Evolutionary conservation across 2,329 filamentous ascomycete genomes (phyloP).

Genomic region (Fusarium nisikadoi): DNA sequence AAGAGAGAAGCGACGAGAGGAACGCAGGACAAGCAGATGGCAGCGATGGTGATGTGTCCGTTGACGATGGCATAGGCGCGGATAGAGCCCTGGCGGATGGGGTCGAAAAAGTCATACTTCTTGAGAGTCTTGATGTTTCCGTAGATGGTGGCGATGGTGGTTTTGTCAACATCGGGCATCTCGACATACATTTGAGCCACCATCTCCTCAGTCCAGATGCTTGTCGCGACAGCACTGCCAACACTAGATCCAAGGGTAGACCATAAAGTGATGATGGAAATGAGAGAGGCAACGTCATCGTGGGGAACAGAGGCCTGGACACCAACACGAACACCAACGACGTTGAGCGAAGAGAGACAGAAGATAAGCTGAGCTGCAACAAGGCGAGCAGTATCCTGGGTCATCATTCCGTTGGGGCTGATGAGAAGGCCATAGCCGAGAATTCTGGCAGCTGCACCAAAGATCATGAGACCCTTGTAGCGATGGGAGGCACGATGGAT

Average conservation of each 20-base stretch:
- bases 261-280: slow-evolving; percentile 53
- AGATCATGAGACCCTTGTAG: slow-evolving; percentile 55
- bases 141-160: slow-evolving; percentile 47
- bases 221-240: slow-evolving; percentile 52
- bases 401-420: slow-evolving; percentile 44
- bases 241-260: slow-evolving; percentile 52
- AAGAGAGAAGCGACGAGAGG: slow-evolving; percentile 51
- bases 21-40: slow-evolving; percentile 47
- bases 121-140: slow-evolving; percentile 49
- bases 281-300: slow-evolving; percentile 53
- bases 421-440: slow-evolving; percentile 52
- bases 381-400: slow-evolving; percentile 49
- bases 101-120: slow-evolving; percentile 47
- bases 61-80: slow-evolving; percentile 49
- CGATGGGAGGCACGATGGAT: slow-evolving; percentile 52
- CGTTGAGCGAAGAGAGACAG: slow-evolving; percentile 51
- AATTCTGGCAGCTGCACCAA: slow-evolving; percentile 50
- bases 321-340: slow-evolving; percentile 54
- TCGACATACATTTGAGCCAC: slow-evolving; percentile 47
- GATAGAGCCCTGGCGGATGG: slow-evolving; percentile 52
- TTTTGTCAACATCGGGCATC: slow-evolving; percentile 41
- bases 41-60: slow-evolving; percentile 49
- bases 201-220: slow-evolving; percentile 55
- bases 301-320: slow-evolving; percentile 56
- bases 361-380: slow-evolving; percentile 51